Evolutionary conservation across 805 yeast species (phyloP).

Genomic region (Metschnikowia gelsemii): DNA sequence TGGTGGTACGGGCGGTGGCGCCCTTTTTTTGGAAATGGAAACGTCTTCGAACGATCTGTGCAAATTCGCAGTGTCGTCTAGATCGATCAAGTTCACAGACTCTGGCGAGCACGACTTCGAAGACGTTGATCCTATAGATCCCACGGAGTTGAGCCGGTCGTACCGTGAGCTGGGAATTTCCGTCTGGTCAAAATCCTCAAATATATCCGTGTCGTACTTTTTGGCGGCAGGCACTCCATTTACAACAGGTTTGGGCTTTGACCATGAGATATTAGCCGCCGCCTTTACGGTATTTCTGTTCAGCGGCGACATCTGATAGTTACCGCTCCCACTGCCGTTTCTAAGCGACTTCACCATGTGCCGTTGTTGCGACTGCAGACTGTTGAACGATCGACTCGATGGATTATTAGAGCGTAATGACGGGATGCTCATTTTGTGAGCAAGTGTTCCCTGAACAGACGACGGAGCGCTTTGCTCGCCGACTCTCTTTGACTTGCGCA

Average conservation of each 20-base stretch:
- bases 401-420: slow-evolving; percentile 24
- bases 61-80: slow-evolving; percentile 45
- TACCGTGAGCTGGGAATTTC: slow-evolving; percentile 25
- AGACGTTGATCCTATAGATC: slow-evolving; percentile 8
- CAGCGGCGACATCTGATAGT: slow-evolving; percentile 21
- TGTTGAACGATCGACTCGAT: slow-evolving; percentile 16
- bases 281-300: slow-evolving; percentile 20
- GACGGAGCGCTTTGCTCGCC: slow-evolving; percentile 4
- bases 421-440: slow-evolving; percentile 27
- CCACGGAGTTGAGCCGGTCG: slow-evolving; percentile 26
- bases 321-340: slow-evolving; percentile 4
- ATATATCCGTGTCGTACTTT: slow-evolving; percentile 25
- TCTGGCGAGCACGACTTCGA: slow-evolving; percentile 11
- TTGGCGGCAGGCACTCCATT: slow-evolving; percentile 1
- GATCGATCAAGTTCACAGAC: slow-evolving; percentile 65
- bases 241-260: slow-evolving; percentile 9
- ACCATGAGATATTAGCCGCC: slow-evolving; percentile 21
- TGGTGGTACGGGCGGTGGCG: slow-evolving; percentile 24
- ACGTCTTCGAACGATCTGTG: slow-evolving; percentile 27
- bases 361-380: slow-evolving; percentile 18
- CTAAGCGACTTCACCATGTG: slow-evolving; percentile 28
- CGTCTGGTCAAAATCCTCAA: slow-evolving; percentile 43
- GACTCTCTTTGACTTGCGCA: slow-evolving; percentile 14
- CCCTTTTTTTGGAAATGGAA: slow-evolving; percentile 14
- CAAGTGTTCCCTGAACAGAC: neutral